These are phyloP conservation scores for Quercus lobata DNA, from an alignment of 331 rosid genomes.

Conservation along the genomic window DNA sequence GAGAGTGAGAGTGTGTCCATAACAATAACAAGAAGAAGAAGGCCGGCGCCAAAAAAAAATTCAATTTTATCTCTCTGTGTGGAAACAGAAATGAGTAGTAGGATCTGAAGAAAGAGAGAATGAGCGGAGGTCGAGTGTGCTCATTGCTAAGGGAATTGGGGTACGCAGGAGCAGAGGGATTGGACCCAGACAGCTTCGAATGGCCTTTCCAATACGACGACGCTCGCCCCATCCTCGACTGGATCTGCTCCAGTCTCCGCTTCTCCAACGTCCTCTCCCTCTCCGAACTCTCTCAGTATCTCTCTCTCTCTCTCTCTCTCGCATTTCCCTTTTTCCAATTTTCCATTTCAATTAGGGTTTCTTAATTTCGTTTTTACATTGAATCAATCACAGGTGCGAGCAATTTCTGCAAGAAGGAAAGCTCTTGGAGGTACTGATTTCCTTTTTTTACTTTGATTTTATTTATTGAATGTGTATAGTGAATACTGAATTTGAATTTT, in stretches of 20 bases:
- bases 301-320: conserved; percentile 1
- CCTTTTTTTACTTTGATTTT: no score
- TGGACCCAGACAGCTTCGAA: conserved; percentile 93
- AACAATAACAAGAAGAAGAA: no score
- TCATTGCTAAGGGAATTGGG: conserved; percentile 73
- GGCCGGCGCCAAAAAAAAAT: no score
- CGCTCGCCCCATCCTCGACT: conserved; percentile 85
- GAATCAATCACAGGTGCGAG: conserved; percentile 41
- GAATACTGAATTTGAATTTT: not conserved
- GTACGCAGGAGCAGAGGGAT: conserved; percentile 48
- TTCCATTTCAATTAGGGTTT: not conserved
- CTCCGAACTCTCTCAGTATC: conserved; percentile 73
- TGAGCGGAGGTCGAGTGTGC: conserved; percentile 78
- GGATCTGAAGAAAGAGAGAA: conserved; percentile 7
- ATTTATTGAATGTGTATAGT: not conserved
- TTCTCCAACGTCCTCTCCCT: conserved; percentile 83
- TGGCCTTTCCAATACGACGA: conserved; percentile 97
- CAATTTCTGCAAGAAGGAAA: conserved; percentile 81
- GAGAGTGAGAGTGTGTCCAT: rapidly evolving
- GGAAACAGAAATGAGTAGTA: no score
- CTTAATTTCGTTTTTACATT: no score
- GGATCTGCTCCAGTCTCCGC: conserved; percentile 95
- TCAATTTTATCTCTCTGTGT: no score
- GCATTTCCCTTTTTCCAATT: not conserved
- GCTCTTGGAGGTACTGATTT: conserved; percentile 59